Evolutionary conservation across 441 rosid genomes (phyloP).

Genomic region (Syzygium malaccense): DNA sequence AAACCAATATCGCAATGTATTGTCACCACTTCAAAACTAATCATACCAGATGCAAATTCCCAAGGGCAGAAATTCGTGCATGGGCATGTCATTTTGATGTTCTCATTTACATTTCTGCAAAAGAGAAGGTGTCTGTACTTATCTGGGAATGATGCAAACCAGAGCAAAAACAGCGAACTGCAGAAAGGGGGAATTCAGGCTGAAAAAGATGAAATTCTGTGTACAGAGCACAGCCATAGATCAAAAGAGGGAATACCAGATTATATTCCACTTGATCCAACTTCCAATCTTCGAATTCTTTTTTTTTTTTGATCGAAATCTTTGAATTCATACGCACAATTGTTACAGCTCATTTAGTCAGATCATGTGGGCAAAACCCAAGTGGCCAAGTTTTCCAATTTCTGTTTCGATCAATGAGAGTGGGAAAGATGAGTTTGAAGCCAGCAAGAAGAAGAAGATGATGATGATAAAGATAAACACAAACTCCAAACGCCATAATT

Average conservation of each 20-base stretch:
- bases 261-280: background rate
- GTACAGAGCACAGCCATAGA: background rate
- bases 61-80: background rate
- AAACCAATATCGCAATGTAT: too few species aligned
- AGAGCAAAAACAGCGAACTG: too few species aligned
- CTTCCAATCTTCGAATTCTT: background rate
- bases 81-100: background rate
- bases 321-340: background rate
- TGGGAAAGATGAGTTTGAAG: background rate
- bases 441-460: background rate
- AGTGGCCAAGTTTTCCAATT: background rate
- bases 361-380: background rate
- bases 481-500: background rate
- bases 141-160: background rate
- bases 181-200: too few species aligned
- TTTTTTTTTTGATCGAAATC: too few species aligned
- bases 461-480: background rate
- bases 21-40: too few species aligned
- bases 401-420: background rate
- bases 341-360: background rate
- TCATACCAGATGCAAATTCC: background rate
- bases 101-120: background rate
- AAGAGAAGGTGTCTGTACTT: background rate
- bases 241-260: background rate
- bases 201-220: background rate